These are phyloP conservation scores for Boletus reticulatus DNA, from an alignment of 768 basidiomycete genomes.

Conservation along the genomic window DNA sequence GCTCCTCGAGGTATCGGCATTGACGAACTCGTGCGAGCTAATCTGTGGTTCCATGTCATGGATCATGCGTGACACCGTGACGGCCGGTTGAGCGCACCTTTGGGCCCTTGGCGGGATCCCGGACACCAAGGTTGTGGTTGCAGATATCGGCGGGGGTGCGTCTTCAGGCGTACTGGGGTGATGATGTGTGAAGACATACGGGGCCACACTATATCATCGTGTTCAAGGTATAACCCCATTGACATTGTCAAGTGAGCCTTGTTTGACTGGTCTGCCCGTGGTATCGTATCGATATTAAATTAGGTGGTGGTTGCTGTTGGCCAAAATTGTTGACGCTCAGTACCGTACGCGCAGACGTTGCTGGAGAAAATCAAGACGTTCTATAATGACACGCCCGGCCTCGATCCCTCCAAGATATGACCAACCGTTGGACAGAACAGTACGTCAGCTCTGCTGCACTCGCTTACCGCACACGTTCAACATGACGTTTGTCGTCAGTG, in stretches of 20 bases:
- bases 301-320: too few relatives aligned
- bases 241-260: too few relatives aligned
- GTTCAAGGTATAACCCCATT: too few relatives aligned
- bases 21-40: slow-evolving; percentile 31
- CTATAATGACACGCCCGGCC: slow-evolving; percentile 82
- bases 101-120: too few relatives aligned
- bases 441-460: slow-evolving; percentile 36
- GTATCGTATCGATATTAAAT: too few relatives aligned
- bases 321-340: too few relatives aligned
- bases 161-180: background rate
- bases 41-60: too few relatives aligned
- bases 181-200: background rate
- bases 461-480: background rate
- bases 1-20: slow-evolving; percentile 13
- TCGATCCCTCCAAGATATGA: slow-evolving; percentile 90
- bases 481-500: slow-evolving; percentile 43
- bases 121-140: slow-evolving; percentile 2
- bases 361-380: slow-evolving; percentile 93
- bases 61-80: too few relatives aligned
- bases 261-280: too few relatives aligned
- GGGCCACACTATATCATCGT: too few relatives aligned
- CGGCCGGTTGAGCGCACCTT: background rate
- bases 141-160: slow-evolving; percentile 7
- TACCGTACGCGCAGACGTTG: slow-evolving; percentile 59
- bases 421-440: slow-evolving; percentile 99